phyloP scores from a whole-genome alignment of 768 basidiomycete species.

The Auricularia auricula-judae region DNA sequence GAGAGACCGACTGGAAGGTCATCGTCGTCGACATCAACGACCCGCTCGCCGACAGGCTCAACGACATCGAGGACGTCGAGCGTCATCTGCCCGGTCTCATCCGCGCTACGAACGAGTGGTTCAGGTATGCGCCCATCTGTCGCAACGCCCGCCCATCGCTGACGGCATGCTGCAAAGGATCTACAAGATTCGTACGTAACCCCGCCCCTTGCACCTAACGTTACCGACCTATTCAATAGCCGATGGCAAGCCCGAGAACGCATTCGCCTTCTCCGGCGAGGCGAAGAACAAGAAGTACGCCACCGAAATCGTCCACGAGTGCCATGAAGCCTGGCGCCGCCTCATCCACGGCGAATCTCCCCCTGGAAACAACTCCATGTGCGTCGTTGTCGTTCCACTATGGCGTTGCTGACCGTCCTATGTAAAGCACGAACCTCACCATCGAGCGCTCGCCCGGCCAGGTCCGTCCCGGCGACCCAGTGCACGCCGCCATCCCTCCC shows the following conservation, averaged over 20 bases:
- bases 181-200: slow-evolving; percentile 64
- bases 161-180: slow-evolving; percentile 39
- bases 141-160: neutral
- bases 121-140: slow-evolving; percentile 43
- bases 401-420: neutral
- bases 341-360: slow-evolving; percentile 65
- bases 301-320: slow-evolving; percentile 97
- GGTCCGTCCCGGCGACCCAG: slow-evolving; percentile 47
- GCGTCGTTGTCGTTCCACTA: slow-evolving; percentile 19
- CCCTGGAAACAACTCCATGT: slow-evolving; percentile 80
- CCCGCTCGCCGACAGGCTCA: slow-evolving; percentile 90
- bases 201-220: neutral
- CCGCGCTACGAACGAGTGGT: slow-evolving; percentile 98
- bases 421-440: slow-evolving; percentile 69
- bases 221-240: slow-evolving; percentile 19
- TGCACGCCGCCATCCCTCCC: slow-evolving; percentile 54
- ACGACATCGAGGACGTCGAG: slow-evolving; percentile 99
- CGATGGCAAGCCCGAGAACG: slow-evolving; percentile 94
- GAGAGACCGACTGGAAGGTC: slow-evolving; percentile 99
- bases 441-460: slow-evolving; percentile 63
- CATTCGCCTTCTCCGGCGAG: slow-evolving; percentile 98
- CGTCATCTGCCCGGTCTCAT: slow-evolving; percentile 94
- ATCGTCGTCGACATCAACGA: slow-evolving; percentile 94
- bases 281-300: slow-evolving; percentile 99
- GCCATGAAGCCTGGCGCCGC: slow-evolving; percentile 96